phyloP scores from a whole-genome alignment of 2,329 filamentous ascomycete species.

The Apiospora koreana region DNA sequence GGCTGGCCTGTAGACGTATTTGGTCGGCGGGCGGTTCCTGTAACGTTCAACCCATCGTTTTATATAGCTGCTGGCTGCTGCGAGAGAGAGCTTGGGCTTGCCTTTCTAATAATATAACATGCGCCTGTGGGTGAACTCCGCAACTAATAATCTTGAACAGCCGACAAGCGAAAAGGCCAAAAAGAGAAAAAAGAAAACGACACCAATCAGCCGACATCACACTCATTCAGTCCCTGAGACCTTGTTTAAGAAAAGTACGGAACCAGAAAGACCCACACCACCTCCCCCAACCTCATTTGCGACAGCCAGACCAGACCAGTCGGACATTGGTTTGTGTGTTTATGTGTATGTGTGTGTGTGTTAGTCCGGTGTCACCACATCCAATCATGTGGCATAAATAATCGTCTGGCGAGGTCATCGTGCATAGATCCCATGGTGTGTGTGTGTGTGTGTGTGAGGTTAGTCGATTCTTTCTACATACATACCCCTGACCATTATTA shows the following conservation, averaged over 20 bases:
- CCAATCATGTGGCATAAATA: not conserved
- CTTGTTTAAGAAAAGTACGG: constrained; percentile 1
- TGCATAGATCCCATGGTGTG: not conserved
- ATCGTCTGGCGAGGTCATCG: not conserved
- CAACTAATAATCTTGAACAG: not conserved
- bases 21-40: too few relatives aligned
- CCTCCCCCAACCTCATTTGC: not conserved
- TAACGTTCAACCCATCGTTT: not conserved
- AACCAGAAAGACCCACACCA: not conserved
- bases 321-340: too few relatives aligned
- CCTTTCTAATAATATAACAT: not conserved
- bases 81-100: too few relatives aligned
- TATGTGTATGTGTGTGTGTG: not conserved
- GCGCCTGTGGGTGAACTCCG: not conserved
- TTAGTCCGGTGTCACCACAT: not conserved
- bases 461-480: not conserved
- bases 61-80: not conserved
- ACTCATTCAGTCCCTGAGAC: not conserved
- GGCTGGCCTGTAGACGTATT: too few relatives aligned
- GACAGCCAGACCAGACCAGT: too few relatives aligned
- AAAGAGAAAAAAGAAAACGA: not conserved
- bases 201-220: not conserved
- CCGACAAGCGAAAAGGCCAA: not conserved
- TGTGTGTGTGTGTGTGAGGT: too few relatives aligned
- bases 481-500: not conserved